Base-by-base conservation (phyloP, 371 early-diverging fungal species). In the Mortierella sp. region DNA sequence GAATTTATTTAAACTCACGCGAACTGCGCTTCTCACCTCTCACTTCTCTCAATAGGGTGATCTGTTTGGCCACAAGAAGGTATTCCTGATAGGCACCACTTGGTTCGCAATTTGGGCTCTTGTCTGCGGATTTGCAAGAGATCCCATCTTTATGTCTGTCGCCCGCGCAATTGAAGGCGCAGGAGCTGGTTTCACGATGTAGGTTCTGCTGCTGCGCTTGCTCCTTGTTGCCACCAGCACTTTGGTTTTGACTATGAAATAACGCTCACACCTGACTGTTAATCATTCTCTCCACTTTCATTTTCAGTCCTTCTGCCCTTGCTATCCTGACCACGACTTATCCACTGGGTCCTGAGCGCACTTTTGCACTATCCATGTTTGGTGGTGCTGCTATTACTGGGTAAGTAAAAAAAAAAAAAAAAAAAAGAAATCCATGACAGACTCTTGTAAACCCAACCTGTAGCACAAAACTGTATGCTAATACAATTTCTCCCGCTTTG, bases 141-240 rank as follows among this genome's bases (percentile, higher is more conserved):
- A 79, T 16, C 57, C 72, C 51, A 80, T 76, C 60, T 72, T 83
- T 67, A 70, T 86, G 77, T 82, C 85, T n/a, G 63, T 86, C 9
- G 67, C 72, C 16, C 81, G 86, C n/a, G 84, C 75, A 0, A 43
- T 86, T 18, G 75, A 84, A 57, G 86, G 86, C 1, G 62, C 81
- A n/a, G 86, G 84, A 11, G 86, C 86, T 18, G 86, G 84, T 5
- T 72, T 79, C 51, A 86, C 84, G 11, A 82, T 86, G 83, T 82
- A 56, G 65, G 82, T 19, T 70, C 67, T 30, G 23, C 64, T 18
- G 72, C 75, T 14, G 23, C 71, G 7, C 18, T 29, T 55, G 44
- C 29, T n/a, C 68, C 19, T 68, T n/a, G 23, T 56, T 44, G 44
- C 53, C 57, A 23, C 37, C 9, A 11, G 28, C 15, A 18, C 21